A percentile compares a stretch with the other conserved stretches of the same genome.
These are phyloP conservation scores for Nakataea oryzae DNA, from an alignment of 2,329 filamentous ascomycete species.

Conservation along the genomic window DNA sequence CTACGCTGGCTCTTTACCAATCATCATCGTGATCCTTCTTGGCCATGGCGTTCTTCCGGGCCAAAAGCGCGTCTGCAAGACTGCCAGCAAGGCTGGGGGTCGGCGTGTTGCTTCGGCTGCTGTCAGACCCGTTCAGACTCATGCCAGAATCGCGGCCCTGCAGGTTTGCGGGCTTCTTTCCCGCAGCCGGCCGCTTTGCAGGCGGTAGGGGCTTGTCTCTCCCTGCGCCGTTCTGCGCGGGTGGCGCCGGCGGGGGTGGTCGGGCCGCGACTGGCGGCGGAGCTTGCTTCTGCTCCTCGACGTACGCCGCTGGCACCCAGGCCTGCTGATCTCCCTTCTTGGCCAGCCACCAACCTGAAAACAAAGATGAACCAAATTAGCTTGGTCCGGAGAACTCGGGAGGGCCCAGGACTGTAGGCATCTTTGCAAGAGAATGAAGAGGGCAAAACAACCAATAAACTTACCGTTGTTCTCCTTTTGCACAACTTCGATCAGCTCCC, in stretches of 20 bases:
- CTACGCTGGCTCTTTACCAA: conserved; percentile 35
- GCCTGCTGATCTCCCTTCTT: conserved; percentile 66
- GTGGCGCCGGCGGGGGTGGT: conserved; percentile 57
- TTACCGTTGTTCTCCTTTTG: conserved; percentile 89
- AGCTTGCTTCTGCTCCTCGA: conserved; percentile 68
- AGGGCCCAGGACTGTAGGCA: too few species aligned
- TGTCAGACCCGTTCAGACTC: conserved; percentile 47
- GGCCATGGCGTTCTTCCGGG: conserved; percentile 67
- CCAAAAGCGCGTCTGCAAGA: conserved; percentile 67
- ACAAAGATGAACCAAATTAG: not conserved
- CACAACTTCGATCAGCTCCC: conserved; percentile 79
- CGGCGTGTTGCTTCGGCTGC: conserved; percentile 61
- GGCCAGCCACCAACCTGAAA: conserved; percentile 86
- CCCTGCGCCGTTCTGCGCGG: conserved; percentile 16
- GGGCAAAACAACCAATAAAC: not conserved
- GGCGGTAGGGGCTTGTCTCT: conserved; percentile 53
- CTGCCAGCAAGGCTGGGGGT: conserved; percentile 63
- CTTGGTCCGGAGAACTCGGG: not conserved
- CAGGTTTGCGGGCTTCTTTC: conserved; percentile 58
- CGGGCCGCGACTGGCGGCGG: conserved; percentile 49
- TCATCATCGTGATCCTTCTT: conserved; percentile 61
- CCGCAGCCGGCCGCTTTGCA: conserved; percentile 64
- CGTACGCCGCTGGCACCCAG: conserved; percentile 90
- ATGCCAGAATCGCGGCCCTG: conserved; percentile 64
- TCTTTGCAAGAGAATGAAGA: not conserved